These are phyloP conservation scores for Madurella mycetomatis DNA, from an alignment of 2,329 filamentous ascomycete species.

Conservation along the genomic window DNA sequence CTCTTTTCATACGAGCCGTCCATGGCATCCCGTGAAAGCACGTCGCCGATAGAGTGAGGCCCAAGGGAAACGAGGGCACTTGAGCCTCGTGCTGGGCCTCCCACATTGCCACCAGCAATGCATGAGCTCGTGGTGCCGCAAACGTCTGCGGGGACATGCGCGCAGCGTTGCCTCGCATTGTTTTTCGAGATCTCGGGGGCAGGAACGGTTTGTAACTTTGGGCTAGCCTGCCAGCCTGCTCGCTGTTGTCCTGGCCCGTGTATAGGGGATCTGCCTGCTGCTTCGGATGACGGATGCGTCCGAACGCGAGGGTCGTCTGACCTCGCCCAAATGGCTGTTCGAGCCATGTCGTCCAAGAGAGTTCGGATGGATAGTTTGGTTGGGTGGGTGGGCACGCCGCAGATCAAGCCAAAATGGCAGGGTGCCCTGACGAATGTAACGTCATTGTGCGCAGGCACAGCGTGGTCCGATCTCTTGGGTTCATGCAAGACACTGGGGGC, in stretches of 20 bases:
- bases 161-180: too few species aligned
- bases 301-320: too few species aligned
- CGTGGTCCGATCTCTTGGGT: conserved; percentile 14
- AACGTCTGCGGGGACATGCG: too few species aligned
- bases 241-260: too few species aligned
- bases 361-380: neutral
- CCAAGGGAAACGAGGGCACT: neutral
- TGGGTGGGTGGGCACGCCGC: neutral
- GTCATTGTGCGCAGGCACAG: neutral
- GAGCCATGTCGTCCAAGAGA: too few species aligned
- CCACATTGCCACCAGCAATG: neutral
- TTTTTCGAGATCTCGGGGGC: too few species aligned
- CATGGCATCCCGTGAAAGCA: neutral
- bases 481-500: conserved; percentile 7
- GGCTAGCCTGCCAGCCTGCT: too few species aligned
- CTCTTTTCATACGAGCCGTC: neutral
- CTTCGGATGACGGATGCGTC: too few species aligned
- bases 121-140: neutral
- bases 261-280: too few species aligned
- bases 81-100: neutral
- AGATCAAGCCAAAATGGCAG: neutral
- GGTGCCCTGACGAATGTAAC: conserved; percentile 12
- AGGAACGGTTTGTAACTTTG: too few species aligned
- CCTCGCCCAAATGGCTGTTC: too few species aligned
- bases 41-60: conserved; percentile 9